Evolutionary conservation across 148 eudicot species (phyloP).

Genomic region (Salicornia ramosissima): DNA sequence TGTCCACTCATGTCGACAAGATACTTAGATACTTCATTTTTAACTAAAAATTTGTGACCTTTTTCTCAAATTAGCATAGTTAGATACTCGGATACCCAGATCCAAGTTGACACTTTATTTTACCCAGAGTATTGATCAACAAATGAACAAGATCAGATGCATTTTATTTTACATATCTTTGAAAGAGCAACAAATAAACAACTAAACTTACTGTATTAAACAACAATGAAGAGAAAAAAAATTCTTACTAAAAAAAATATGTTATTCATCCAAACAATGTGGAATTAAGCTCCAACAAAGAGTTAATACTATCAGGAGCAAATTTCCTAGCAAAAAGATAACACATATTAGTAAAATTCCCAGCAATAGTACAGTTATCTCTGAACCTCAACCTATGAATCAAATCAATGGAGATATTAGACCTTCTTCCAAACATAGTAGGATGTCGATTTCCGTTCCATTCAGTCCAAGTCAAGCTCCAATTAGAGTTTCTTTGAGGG

Average conservation of each 20-base stretch:
- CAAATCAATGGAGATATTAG: background rate
- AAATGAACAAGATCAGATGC: too few species aligned
- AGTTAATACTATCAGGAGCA: slow-evolving; percentile 11
- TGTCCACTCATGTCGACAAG: too few species aligned
- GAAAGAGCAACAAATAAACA: too few species aligned
- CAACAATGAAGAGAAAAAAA: background rate
- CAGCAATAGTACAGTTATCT: slow-evolving; percentile 14
- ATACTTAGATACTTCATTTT: too few species aligned
- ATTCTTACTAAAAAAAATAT: background rate
- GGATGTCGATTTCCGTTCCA: slow-evolving; percentile 6
- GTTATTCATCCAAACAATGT: slow-evolving; percentile 9
- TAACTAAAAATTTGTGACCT: too few species aligned
- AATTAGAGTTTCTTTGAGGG: background rate
- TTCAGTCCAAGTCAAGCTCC: slow-evolving; percentile 14
- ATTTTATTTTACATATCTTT: too few species aligned
- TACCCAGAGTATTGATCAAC: too few species aligned
- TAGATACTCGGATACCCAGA: too few species aligned
- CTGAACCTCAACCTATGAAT: slow-evolving; percentile 7
- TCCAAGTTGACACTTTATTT: too few species aligned
- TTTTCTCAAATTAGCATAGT: too few species aligned
- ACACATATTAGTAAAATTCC: slow-evolving; percentile 10
- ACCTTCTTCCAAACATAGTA: background rate
- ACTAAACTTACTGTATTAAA: background rate
- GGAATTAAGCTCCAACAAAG: slow-evolving; percentile 9
- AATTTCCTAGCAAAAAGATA: slow-evolving; percentile 16